A percentile compares a stretch with the other conserved stretches of the same genome.
Evolutionary conservation across 2,329 filamentous ascomycete genomes (phyloP).

Genomic region (Trichoderma brevicompactum): DNA sequence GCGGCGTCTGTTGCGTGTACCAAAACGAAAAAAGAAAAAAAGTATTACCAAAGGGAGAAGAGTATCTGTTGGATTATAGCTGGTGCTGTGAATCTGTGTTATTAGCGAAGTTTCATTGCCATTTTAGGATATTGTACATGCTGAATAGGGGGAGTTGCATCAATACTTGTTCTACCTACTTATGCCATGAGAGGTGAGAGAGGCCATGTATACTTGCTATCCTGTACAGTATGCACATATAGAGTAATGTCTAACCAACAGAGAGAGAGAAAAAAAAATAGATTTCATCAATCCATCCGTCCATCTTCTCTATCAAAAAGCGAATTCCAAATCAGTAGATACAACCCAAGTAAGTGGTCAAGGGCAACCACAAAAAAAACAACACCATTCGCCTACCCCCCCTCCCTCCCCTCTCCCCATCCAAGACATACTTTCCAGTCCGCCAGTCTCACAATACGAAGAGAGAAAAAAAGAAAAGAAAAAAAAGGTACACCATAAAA

Average conservation of each 20-base stretch:
- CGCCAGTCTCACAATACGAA: not conserved
- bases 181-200: not conserved
- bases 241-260: not conserved
- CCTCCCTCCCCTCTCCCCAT: no score
- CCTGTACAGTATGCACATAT: not conserved
- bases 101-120: slow-evolving; percentile 12
- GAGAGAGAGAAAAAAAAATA: not conserved
- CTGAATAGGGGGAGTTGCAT: not conserved
- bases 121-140: slow-evolving; percentile 20
- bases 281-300: not conserved
- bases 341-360: not conserved
- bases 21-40: slow-evolving; percentile 2
- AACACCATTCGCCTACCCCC: no score
- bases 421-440: not conserved
- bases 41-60: not conserved
- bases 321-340: not conserved
- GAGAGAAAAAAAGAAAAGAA: not conserved
- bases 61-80: slow-evolving; percentile 15
- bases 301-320: not conserved
- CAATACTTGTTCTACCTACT: not conserved
- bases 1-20: slow-evolving; percentile 17
- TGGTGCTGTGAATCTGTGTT: slow-evolving; percentile 6
- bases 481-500: not conserved
- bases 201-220: not conserved
- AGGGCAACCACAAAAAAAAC: not conserved